phyloP scores from a whole-genome alignment of 108 stramenopile species.

The Skeletonema marinoi region DNA sequence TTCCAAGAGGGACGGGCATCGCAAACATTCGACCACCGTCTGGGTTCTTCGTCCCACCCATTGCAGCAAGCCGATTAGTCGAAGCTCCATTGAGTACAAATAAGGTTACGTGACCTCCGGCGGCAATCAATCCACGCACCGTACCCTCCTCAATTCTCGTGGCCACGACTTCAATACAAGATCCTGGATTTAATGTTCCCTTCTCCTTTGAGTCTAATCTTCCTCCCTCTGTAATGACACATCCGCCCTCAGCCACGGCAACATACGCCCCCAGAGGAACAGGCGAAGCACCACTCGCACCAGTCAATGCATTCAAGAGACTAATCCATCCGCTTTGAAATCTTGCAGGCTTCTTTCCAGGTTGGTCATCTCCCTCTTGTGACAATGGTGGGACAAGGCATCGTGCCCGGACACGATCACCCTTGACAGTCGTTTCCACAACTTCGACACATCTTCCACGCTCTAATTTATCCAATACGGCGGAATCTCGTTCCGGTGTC shows the following conservation, averaged over 20 bases:
- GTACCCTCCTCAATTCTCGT: constrained; percentile 43
- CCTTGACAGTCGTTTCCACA: constrained; percentile 39
- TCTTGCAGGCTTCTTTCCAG: not conserved
- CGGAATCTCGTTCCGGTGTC: constrained; percentile 43
- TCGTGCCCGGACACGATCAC: constrained; percentile 40
- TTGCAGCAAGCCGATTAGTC: not conserved
- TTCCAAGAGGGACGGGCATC: constrained; percentile 48
- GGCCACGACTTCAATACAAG: constrained; percentile 39
- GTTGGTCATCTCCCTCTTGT: not conserved
- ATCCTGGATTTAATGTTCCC: constrained; percentile 24
- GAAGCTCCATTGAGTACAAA: constrained; percentile 11
- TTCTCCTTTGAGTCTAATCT: constrained; percentile 39
- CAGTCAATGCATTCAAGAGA: constrained; percentile 38
- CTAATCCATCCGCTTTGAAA: constrained; percentile 44
- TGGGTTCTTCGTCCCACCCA: not conserved
- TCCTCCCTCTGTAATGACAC: constrained; percentile 40
- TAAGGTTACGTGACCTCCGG: constrained; percentile 38
- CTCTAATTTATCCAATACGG: constrained; percentile 29
- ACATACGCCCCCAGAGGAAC: constrained; percentile 44
- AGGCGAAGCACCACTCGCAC: constrained; percentile 23
- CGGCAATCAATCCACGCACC: constrained; percentile 38
- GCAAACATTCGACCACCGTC: constrained; percentile 31
- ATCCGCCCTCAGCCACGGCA: constrained; percentile 35
- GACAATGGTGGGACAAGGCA: constrained; percentile 20
- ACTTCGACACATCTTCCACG: constrained; percentile 43